Evolutionary conservation across 352 stramenopile genomes (phyloP).

Genomic region (Phytopythium mirpurense): DNA sequence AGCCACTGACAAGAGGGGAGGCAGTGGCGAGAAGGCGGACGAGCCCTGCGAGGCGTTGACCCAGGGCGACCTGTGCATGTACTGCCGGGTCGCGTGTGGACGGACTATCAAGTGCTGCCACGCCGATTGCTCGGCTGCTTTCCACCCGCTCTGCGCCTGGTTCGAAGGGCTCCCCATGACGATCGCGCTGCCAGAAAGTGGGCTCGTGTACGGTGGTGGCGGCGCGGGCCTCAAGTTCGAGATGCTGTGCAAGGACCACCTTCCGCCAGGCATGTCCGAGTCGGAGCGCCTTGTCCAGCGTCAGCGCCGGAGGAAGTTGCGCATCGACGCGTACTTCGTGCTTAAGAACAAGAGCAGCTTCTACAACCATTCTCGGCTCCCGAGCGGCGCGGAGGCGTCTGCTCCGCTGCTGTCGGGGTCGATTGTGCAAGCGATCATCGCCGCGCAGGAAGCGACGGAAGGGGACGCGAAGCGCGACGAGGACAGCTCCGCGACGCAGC

Average conservation of each 20-base stretch:
- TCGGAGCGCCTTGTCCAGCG: constrained; percentile 38
- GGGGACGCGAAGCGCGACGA: constrained; percentile 6
- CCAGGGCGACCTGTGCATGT: constrained; percentile 48
- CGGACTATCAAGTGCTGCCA: constrained; percentile 67
- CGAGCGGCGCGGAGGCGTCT: constrained; percentile 10
- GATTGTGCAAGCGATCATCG: constrained; percentile 49
- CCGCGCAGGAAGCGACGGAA: constrained; percentile 17
- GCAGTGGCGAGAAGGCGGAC: constrained; percentile 1
- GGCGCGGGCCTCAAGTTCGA: constrained; percentile 67
- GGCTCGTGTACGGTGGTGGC: constrained; percentile 68
- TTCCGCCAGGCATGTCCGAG: constrained; percentile 37
- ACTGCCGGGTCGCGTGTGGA: constrained; percentile 74
- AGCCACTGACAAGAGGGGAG: constrained; percentile 1
- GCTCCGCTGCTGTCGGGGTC: constrained; percentile 42
- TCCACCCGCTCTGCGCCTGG: constrained; percentile 85
- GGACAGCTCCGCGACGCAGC: background rate
- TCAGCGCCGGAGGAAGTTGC: constrained; percentile 49
- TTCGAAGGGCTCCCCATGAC: constrained; percentile 79
- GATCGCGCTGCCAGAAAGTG: constrained; percentile 32
- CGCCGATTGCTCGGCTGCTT: constrained; percentile 47
- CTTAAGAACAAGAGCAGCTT: constrained; percentile 55
- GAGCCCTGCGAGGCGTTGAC: background rate
- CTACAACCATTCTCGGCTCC: constrained; percentile 8
- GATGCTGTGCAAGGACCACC: constrained; percentile 56
- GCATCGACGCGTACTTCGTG: constrained; percentile 71